Base-by-base conservation (phyloP, 805 yeast species). In the Maudiozyma barnettii region DNA sequence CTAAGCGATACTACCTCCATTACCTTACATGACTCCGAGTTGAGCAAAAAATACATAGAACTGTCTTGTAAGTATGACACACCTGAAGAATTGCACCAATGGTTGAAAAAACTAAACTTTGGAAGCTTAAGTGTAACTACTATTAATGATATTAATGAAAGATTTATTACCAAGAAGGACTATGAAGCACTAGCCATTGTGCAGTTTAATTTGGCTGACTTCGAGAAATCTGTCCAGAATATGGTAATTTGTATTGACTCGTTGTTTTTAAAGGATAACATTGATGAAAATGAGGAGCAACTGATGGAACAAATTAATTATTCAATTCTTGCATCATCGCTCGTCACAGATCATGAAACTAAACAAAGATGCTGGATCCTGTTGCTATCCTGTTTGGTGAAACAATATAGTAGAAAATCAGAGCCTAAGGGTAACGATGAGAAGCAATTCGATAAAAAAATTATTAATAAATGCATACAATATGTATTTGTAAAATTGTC, bases 351-450 rank as follows among this genome's bases (percentile, higher is more conserved):
- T 16, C 12, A 22, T 2, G 47, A 36, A 12, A 47, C 45, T 6
- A 54, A 36, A 26, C 50, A 46, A 10, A 8, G 31, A 5, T 54
- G 57, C 36, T 64, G 67, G 66, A 45, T 57, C 3, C 49, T 51
- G 20, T 37, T 63, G 1, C 48, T 61, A 3, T 53, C 60, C 12
- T 53, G 52, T 39, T 43, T 63, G 21, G 46, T 61, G 13, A 47
- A 41, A 19, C 48, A 51, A 23, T 49, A 49, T 16, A 44, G 44
- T 9, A 33, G 8, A 6, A 36, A n/a, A 3, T 16, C 10, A 19
- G 7, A 3, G 40, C 18, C 7, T 23, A 37, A n/a, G 18, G 21
- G 21, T n/a, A 26, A 6, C 5, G 30, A 26, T n/a, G n/a, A 23
- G 16, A 16, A 31, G 18, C 29, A 8, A 13, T 23, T 9, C 40